These are phyloP conservation scores for Moniliophthora roreri DNA, from an alignment of 1,284 basidiomycete genomes.

Conservation along the genomic window DNA sequence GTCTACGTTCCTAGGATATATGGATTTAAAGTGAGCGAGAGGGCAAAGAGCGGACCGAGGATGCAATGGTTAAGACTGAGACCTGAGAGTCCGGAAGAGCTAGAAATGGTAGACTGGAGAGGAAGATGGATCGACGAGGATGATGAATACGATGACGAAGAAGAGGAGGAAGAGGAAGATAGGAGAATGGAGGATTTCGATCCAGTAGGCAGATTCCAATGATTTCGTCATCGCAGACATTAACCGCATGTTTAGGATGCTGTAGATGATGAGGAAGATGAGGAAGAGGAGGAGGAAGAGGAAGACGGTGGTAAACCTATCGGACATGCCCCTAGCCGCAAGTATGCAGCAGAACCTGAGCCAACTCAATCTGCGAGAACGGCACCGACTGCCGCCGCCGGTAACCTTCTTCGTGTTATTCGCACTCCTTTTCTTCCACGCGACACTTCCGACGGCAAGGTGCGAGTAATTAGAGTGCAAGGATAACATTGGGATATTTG, in stretches of 20 bases:
- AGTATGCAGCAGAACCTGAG: not conserved
- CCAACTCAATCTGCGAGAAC: constrained; percentile 44
- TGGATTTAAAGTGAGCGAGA: constrained; percentile 84
- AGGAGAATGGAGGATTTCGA: constrained; percentile 83
- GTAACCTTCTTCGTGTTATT: not conserved
- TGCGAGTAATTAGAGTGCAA: no score
- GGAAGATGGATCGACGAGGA: constrained; percentile 81
- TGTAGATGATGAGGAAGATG: constrained; percentile 63
- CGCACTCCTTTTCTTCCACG: no score
- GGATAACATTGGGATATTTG: no score
- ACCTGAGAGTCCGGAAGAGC: constrained; percentile 76
- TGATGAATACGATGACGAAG: constrained; percentile 55
- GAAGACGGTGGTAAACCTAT: constrained; percentile 29
- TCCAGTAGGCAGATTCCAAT: constrained; percentile 41
- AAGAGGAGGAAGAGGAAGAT: constrained; percentile 64
- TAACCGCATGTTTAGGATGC: constrained; percentile 42
- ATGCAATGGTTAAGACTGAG: constrained; percentile 95
- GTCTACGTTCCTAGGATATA: constrained; percentile 95
- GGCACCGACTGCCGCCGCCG: constrained; percentile 36
- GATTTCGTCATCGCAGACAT: no score
- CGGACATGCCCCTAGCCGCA: constrained; percentile 2
- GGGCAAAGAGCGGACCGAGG: constrained; percentile 87
- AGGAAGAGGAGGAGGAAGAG: constrained; percentile 51
- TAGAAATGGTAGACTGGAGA: constrained; percentile 86
- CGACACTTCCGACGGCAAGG: no score